Base-by-base conservation (phyloP, 768 basidiomycete genomes). In the Trichaptum fuscoviolaceum region DNA sequence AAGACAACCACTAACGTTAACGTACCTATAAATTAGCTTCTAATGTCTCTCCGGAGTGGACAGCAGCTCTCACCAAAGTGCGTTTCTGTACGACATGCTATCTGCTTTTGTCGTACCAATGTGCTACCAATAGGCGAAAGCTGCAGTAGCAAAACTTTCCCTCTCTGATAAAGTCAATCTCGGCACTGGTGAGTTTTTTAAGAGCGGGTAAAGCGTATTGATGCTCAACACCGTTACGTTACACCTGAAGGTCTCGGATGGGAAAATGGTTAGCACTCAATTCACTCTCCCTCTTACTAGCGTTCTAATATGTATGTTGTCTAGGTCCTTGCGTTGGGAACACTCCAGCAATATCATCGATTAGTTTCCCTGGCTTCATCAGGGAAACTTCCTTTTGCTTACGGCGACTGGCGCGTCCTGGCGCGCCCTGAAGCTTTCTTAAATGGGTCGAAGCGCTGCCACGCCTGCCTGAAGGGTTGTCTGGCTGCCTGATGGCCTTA, bases 111-210 rank as follows among this genome's bases (percentile, higher is more conserved):
- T 27, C 27, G 20, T n/a, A 6, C 36, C 24, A 15, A 61, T 15
- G 42, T 52, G 3, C 12, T 3, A 27, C 30, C 42, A 18, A 9
- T 36, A 86, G 85, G 85, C 85, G 1, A 74, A 76, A 71, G 75
- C 78, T 7, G 81, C 83, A 0, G 78, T 90, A 5, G 72, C 79
- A 7, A 81, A 84, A 65, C 77, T 85, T 67, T 83, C 84, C 1
- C 70, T 84, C 7, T 77, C 84, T 65, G 85, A 88, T 67, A 86
- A 87, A 70, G 82, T 86, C 30, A 81, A 81, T 65, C 74, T 88
- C 17, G 83, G 81, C 0, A 88, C 86, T 26, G 86, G 86, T 76
- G 67, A 72, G 68, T 73, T 72, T 64, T 12, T 6, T 4, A 12
- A 52, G 3, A 15, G 42, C 3, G 42, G 20, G 20, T 15, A 52